phyloP scores from a whole-genome alignment of 108 stramenopile genomes.

The Nitzschia inconspicua region DNA sequence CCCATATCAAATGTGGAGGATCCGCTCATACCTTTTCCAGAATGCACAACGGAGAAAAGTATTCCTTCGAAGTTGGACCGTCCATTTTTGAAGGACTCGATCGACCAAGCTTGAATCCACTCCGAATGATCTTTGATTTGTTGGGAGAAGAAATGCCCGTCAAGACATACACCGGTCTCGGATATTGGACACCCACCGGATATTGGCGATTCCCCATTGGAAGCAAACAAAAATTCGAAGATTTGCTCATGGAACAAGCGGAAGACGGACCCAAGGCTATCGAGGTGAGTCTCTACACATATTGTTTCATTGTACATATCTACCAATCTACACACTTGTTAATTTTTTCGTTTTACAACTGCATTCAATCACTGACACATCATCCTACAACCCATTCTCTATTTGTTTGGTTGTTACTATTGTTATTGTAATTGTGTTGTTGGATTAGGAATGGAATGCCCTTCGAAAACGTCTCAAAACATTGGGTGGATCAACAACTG shows the following conservation, averaged over 20 bases:
- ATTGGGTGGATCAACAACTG: constrained; percentile 80
- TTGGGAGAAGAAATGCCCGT: constrained; percentile 87
- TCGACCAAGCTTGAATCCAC: constrained; percentile 77
- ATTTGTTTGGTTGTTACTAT: not conserved
- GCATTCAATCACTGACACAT: not conserved
- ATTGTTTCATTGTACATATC: not conserved
- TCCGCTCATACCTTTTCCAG: constrained; percentile 82
- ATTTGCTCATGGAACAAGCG: constrained; percentile 78
- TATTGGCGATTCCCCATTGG: constrained; percentile 92
- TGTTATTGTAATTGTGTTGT: not conserved
- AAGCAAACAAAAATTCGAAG: constrained; percentile 57
- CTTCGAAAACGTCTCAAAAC: constrained; percentile 78
- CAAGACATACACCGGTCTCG: constrained; percentile 86
- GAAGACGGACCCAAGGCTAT: constrained; percentile 85
- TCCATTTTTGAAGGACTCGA: constrained; percentile 88
- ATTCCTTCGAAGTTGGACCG: constrained; percentile 88
- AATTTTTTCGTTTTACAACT: not conserved
- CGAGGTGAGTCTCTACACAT: constrained; percentile 22
- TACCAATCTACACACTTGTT: not conserved
- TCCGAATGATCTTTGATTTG: constrained; percentile 89
- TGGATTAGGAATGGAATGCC: constrained; percentile 70
- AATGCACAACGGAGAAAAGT: constrained; percentile 86
- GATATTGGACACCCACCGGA: constrained; percentile 85
- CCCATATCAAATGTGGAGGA: constrained; percentile 88
- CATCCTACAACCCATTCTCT: not conserved